Percentiles rank a stretch among this genome's conserved stretches.
Evolutionary conservation across 352 stramenopile genomes (phyloP).

Genomic region (Globisporangium orthogonon): DNA sequence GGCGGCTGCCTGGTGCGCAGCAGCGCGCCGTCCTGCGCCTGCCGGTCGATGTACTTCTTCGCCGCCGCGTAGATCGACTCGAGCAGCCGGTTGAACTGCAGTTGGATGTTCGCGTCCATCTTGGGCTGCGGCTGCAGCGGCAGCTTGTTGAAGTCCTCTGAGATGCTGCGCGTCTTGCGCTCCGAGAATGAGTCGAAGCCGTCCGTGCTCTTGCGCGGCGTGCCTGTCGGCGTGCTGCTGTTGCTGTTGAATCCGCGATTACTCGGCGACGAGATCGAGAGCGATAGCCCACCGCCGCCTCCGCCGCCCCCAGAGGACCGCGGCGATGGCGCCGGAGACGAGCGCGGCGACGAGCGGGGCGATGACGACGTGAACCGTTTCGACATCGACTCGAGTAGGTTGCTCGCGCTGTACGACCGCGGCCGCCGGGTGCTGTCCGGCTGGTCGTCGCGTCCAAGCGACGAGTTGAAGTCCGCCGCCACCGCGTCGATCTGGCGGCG

Average conservation of each 20-base stretch:
- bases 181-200: slow-evolving; percentile 37
- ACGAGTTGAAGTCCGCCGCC: slow-evolving; percentile 82
- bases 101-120: slow-evolving; percentile 83
- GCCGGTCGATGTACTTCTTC: slow-evolving; percentile 80
- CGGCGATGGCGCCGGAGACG: slow-evolving; percentile 53
- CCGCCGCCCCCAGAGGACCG: slow-evolving; percentile 23
- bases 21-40: slow-evolving; percentile 56
- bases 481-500: slow-evolving; percentile 85
- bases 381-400: slow-evolving; percentile 74
- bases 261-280: slow-evolving; percentile 79
- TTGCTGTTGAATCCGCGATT: slow-evolving; percentile 52
- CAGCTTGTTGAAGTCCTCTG: slow-evolving; percentile 68
- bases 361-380: slow-evolving; percentile 75
- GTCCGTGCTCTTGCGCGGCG: slow-evolving; percentile 47
- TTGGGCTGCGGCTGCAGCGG: slow-evolving; percentile 53
- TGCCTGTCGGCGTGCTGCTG: slow-evolving; percentile 48
- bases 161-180: slow-evolving; percentile 68
- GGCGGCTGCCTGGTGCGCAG: slow-evolving; percentile 51
- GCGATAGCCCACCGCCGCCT: slow-evolving; percentile 28
- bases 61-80: slow-evolving; percentile 83
- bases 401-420: slow-evolving; percentile 80
- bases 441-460: slow-evolving; percentile 59
- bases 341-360: slow-evolving; percentile 53
- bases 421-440: slow-evolving; percentile 44
- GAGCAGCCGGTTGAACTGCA: slow-evolving; percentile 74